Evolutionary conservation across 2,329 filamentous ascomycete species (phyloP).

Genomic region (Claviceps sp.): DNA sequence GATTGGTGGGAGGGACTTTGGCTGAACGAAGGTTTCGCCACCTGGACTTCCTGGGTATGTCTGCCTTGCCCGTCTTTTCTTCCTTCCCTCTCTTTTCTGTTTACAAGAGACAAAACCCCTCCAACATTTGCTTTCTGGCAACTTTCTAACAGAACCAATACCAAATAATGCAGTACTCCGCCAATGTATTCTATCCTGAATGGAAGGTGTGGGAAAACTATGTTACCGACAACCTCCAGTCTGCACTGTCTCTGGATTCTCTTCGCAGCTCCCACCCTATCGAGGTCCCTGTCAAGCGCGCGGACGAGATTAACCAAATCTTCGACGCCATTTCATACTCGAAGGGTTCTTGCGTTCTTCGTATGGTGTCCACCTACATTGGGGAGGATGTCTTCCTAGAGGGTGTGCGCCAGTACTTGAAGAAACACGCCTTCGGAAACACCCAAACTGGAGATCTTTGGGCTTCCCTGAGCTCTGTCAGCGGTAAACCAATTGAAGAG

Average conservation of each 20-base stretch:
- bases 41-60: slow-evolving; percentile 24
- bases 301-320: slow-evolving; percentile 95
- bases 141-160: neutral
- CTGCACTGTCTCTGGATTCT: slow-evolving; percentile 77
- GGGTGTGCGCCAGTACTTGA: slow-evolving; percentile 79
- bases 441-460: slow-evolving; percentile 85
- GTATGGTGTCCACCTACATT: slow-evolving; percentile 93
- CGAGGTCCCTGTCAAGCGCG: slow-evolving; percentile 88
- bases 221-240: slow-evolving; percentile 83
- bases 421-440: slow-evolving; percentile 94
- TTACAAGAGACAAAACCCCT: no score
- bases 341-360: slow-evolving; percentile 88
- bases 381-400: slow-evolving; percentile 90
- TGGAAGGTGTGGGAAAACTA: slow-evolving; percentile 98
- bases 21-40: slow-evolving; percentile 86
- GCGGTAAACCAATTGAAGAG: slow-evolving; percentile 77
- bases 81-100: neutral
- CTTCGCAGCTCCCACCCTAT: slow-evolving; percentile 91
- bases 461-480: slow-evolving; percentile 75
- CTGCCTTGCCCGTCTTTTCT: neutral
- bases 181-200: slow-evolving; percentile 90
- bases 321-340: slow-evolving; percentile 97
- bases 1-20: slow-evolving; percentile 97
- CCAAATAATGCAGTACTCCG: slow-evolving; percentile 46
- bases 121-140: no score